A percentile compares a stretch with the other conserved stretches of the same genome.
Conservation (phyloP, 306 rosid species). For the Trichosanthes truncata region DNA sequence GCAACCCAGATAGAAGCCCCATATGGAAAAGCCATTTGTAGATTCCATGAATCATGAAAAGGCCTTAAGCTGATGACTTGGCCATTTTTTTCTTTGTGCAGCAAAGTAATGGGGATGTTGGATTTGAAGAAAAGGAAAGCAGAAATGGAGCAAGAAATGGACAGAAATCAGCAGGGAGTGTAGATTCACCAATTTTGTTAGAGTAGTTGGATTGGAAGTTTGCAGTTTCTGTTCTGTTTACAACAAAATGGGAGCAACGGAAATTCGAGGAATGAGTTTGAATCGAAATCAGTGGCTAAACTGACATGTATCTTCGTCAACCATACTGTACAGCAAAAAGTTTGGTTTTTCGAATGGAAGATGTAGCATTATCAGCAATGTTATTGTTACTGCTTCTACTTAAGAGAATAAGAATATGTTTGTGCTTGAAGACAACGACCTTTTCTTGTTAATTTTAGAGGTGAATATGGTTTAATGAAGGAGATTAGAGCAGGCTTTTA, state of each 20-base stretch:
- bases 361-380: not conserved
- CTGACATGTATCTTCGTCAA: not conserved
- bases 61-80: not conserved
- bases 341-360: not conserved
- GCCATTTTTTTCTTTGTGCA: not conserved
- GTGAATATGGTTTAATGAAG: not conserved
- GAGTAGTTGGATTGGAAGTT: conserved; percentile 1
- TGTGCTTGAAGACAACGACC: not conserved
- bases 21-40: not conserved
- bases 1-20: not conserved
- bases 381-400: not conserved
- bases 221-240: not conserved
- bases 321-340: not conserved
- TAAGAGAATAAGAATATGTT: not conserved
- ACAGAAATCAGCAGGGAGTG: not conserved
- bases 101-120: not conserved
- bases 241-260: not conserved
- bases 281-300: not conserved
- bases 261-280: not conserved
- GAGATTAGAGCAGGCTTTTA: not conserved
- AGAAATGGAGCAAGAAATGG: not conserved
- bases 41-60: conserved; percentile 3
- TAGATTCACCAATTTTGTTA: conserved; percentile 8
- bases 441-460: not conserved
- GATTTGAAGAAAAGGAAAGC: not conserved